phyloP scores from a whole-genome alignment of 202 grass and related monocot species.

The Alloteropsis angusta region DNA sequence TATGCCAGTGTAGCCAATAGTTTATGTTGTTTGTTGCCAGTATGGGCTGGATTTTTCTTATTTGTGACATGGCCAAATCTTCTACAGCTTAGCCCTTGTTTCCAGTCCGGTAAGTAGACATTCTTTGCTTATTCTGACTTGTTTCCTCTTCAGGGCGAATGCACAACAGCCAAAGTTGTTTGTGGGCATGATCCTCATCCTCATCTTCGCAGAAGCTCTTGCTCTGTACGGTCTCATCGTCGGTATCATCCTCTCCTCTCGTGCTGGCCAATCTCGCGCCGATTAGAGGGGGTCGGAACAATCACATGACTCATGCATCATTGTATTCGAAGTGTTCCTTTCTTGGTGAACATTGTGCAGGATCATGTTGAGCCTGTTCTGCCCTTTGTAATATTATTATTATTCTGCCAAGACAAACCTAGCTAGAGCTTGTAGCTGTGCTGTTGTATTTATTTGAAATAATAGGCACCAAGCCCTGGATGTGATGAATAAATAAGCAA shows the following conservation, averaged over 20 bases:
- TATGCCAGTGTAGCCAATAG: neutral
- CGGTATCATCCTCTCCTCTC: conserved; percentile 75
- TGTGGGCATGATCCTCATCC: conserved; percentile 86
- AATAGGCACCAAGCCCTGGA: conserved; percentile 20
- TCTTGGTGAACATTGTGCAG: neutral
- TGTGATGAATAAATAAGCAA: conserved; percentile 24
- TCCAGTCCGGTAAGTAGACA: neutral
- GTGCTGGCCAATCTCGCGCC: conserved; percentile 64
- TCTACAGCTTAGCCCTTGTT: neutral
- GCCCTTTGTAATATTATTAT: conserved; percentile 17
- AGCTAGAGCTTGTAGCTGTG: conserved; percentile 4
- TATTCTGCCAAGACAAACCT: neutral
- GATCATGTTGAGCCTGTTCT: conserved; percentile 10
- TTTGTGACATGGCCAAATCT: neutral
- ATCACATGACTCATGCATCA: neutral
- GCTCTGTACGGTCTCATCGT: conserved; percentile 78
- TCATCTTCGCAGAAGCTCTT: conserved; percentile 89
- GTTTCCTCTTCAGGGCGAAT: conserved; percentile 50
- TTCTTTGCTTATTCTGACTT: neutral
- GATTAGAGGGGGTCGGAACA: conserved; percentile 35
- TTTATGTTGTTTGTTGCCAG: neutral
- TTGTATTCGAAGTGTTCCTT: conserved; percentile 18
- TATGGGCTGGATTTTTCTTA: neutral
- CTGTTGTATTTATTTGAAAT: conserved; percentile 34
- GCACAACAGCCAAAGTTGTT: conserved; percentile 83